Evolutionary conservation across 2,329 filamentous ascomycete species (phyloP).

Genomic region (Didymella sp.): DNA sequence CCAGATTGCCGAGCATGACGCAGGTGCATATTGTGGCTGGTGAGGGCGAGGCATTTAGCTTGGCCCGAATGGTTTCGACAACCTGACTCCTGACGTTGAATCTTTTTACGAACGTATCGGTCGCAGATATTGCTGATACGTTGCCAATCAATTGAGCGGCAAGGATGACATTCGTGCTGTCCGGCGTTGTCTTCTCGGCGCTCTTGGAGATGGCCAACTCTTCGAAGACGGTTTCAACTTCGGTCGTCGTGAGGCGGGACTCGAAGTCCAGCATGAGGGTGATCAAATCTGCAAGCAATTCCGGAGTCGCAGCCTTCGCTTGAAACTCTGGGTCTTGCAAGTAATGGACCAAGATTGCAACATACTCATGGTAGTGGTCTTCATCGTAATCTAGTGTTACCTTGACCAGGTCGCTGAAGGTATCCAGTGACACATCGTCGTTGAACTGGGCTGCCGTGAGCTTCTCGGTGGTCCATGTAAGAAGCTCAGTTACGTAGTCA

Average conservation of each 20-base stretch:
- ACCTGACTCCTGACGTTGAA: slow-evolving; percentile 38
- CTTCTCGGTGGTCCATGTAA: slow-evolving; percentile 47
- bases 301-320: slow-evolving; percentile 39
- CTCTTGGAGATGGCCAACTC: slow-evolving; percentile 39
- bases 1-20: slow-evolving; percentile 50
- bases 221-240: slow-evolving; percentile 37
- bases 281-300: slow-evolving; percentile 39
- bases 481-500: slow-evolving; percentile 46
- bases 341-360: slow-evolving; percentile 45
- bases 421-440: slow-evolving; percentile 39
- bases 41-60: slow-evolving; percentile 27
- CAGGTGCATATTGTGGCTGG: slow-evolving; percentile 46
- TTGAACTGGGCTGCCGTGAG: slow-evolving; percentile 44
- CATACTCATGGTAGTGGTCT: slow-evolving; percentile 46
- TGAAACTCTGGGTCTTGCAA: slow-evolving; percentile 47
- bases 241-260: slow-evolving; percentile 34
- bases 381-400: slow-evolving; percentile 40
- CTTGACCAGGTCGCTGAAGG: slow-evolving; percentile 39
- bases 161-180: slow-evolving; percentile 34
- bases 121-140: slow-evolving; percentile 44
- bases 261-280: slow-evolving; percentile 44
- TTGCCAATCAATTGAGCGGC: slow-evolving; percentile 43
- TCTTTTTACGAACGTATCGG: slow-evolving; percentile 41
- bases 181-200: slow-evolving; percentile 30
- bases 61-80: slow-evolving; percentile 38